Base-by-base conservation (phyloP, 2,329 filamentous ascomycete genomes). In the Uncinocarpus reesii region DNA sequence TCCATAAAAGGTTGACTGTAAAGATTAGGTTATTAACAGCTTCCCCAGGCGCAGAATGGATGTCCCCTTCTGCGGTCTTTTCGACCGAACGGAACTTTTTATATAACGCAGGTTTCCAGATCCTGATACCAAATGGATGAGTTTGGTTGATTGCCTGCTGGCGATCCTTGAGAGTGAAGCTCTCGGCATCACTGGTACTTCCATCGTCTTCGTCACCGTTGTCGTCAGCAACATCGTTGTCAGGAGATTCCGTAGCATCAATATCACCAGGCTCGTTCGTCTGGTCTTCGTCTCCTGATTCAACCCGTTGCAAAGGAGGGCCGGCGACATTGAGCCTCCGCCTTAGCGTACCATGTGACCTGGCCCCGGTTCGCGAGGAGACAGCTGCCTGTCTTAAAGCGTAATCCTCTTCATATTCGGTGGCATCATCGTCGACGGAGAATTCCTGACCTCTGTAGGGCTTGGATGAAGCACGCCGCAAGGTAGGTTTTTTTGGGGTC, bases 91-190 rank as follows among this genome's bases (percentile, higher is more conserved):
- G 82, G 58, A 84, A 83, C 67, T 98, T 98, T 70, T 98, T 98
- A 76, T 98, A 98, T 54, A 98, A 67, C 1, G 92, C 93, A 36
- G 92, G 92, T 67, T 98, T 98, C 92, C 92, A 98, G 54, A 98
- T 86, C 64, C 93, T 82, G 63, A 98, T 96, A 73, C 92, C 92
- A 60, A 98, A 98, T 0, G 92, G 92, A 73, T 98, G 92, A 0
- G 92, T 98, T 65, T 95, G 84, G 69, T 98, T 98, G 73, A 98
- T 98, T 55, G 92, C 92, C 64, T 95, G 82, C 68, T 98, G 92
- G 48, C 92, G 81, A 65, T 98, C 92, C 65, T 93, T 95, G 58
- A 98, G 77, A 0, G 92, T 98, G 64, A 98, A 98, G 70, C 90
- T 96, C 69, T 95, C 92, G 1, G 92, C 85, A 58, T 96, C 92